Base-by-base conservation (phyloP, 306 rosid genomes). In the Sicyos edulis region DNA sequence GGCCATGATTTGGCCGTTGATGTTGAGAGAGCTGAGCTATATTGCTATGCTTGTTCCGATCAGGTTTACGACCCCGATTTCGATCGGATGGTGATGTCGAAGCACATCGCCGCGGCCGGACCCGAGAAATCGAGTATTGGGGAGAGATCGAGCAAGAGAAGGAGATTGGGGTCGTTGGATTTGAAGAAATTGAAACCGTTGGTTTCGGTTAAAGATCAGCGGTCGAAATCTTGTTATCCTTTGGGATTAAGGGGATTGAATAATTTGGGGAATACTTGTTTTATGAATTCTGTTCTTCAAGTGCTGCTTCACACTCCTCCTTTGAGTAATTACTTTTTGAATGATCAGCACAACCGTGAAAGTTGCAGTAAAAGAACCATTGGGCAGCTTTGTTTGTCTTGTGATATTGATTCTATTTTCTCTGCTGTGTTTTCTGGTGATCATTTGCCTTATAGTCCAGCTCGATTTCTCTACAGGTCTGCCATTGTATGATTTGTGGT, bases 251-350 rank as follows among this genome's bases (percentile, higher is more conserved):
- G 97, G 81, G 97, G 96, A 7, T 85, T 92, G 85, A 92, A 86
- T 85, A 86, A 89, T 76, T 79, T 92, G 77, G 96, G 95, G 22
- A 92, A 77, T 61, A 89, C 97, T 71, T 89, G 96, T 75, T 92
- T 89, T 80, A 86, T 92, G 97, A 92, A 89, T 76, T 92, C 96
- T 71, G 95, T 92, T 71, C 58, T 92, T 87, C 97, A 89, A 78
- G 97, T 87, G n/a, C 74, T 92, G 64, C 63, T 89, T 22, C 91
- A 88, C 75, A 88, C 92, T 7, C 92, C 92, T 58, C 91, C 90
- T 16, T 77, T 92, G 81, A 82, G 86, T 78, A 84, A 83, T 78
- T 86, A 89, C 79, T 89, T 92, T 76, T 82, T 89, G 86, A 83
- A 82, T 77, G 85, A 86, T 65, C 96, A 85, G 60, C 95, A 89